Evolutionary conservation across 139 green algal species (phyloP).

Genomic region (Auxenochlorella pyrenoidosa): DNA sequence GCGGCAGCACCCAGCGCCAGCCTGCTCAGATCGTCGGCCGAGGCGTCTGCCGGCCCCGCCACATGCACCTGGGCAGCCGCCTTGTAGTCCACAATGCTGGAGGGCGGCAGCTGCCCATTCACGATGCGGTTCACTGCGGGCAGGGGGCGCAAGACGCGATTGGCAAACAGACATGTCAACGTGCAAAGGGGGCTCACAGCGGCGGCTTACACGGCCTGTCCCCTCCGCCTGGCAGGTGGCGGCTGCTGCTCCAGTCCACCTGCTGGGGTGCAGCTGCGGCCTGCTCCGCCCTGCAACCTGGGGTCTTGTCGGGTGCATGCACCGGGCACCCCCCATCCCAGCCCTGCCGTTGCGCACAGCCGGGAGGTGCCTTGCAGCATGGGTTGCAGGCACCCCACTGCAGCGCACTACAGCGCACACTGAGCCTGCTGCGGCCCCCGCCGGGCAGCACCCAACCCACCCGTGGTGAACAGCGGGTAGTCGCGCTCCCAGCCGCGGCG

Average conservation of each 20-base stretch:
- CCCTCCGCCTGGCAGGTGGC: no score
- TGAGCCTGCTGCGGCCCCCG: no score
- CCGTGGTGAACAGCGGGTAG: conserved; percentile 81
- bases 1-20: background rate
- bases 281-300: no score
- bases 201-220: no score
- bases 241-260: no score
- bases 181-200: background rate
- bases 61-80: background rate
- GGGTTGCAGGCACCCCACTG: no score
- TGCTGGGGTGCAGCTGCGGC: no score
- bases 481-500: conserved; percentile 59
- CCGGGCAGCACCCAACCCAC: background rate
- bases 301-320: no score
- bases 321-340: background rate
- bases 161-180: background rate
- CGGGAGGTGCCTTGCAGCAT: background rate
- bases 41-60: background rate
- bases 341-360: background rate
- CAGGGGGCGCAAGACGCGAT: background rate
- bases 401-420: no score
- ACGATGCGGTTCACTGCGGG: conserved; percentile 70
- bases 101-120: conserved; percentile 44
- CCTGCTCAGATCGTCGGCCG: background rate
- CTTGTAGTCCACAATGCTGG: conserved; percentile 52